Evolutionary conservation across 2,329 filamentous ascomycete species (phyloP), one percentile per base, ranked within the genome.

Genomic region (Erysiphe pulchra): DNA sequence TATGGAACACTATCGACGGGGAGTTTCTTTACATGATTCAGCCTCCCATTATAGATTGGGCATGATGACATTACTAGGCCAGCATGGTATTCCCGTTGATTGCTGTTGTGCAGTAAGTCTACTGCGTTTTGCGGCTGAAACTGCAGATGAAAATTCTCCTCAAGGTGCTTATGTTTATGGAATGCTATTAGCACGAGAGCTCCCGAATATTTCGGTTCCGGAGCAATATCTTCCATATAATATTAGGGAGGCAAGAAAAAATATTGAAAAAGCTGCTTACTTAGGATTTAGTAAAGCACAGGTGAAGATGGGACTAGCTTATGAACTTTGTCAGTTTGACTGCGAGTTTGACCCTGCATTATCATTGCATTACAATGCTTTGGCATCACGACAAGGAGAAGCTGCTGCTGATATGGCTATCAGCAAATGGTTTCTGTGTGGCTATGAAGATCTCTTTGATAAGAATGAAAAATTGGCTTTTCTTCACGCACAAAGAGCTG

Each of bases 351-450:
- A 92, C 55, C 86, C 90, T 1, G 80, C 84, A 0, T 71, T 92
- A 47, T 95, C 87, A 1, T 63, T 98, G 46, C 90, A 98, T 59
- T 98, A 98, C 65, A 94, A 95, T 57, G 83, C 84, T 34, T 69
- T 98, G 31, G 87, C 90, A 18, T 81, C 90, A 12, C 77, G 81
- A 51, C 90, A 95, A 62, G 87, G 86, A 16, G 85, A 95, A 55
- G 69, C 85, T 0, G 90, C 98, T 59, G 90, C 87, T 0, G 85
- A 93, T 49, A 80, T 98, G 62, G 85, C 87, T 28, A 85, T 98
- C 49, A 95, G 87, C 62, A 90, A 93, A 61, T 98, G 90, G 90
- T 98, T 95, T 58, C 69, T 98, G 28, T 95, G 92, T 56, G 90
- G 90, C 2, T 86, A 90, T 52, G 87, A 95, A 53, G 80, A 79